Evolutionary conservation across 768 basidiomycete species (phyloP).

Genomic region (Fibroporia radiculosa): DNA sequence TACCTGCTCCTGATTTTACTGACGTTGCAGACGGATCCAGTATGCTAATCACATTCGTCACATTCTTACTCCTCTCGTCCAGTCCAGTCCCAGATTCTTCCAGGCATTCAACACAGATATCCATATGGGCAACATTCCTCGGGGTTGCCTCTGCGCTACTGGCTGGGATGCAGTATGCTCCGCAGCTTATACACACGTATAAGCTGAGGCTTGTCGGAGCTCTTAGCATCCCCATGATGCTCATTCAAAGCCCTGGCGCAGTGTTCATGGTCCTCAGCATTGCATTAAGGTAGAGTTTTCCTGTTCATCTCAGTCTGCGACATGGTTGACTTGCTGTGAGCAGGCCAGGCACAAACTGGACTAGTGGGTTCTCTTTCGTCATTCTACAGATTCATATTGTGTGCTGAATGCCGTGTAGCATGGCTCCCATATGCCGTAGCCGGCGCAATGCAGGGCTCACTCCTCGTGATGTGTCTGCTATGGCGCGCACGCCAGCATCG

Average conservation of each 20-base stretch:
- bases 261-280: constrained; percentile 82
- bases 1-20: no score
- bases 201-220: constrained; percentile 78
- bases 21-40: constrained; percentile 24
- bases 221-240: constrained; percentile 92
- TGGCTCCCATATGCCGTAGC: constrained; percentile 80
- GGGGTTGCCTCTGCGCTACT: constrained; percentile 76
- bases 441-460: constrained; percentile 73
- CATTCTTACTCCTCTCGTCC: constrained; percentile 51
- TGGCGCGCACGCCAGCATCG: constrained; percentile 77
- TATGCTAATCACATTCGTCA: constrained; percentile 47
- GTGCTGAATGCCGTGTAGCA: constrained; percentile 30
- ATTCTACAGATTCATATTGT: not conserved
- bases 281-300: constrained; percentile 45
- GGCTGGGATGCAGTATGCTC: constrained; percentile 80
- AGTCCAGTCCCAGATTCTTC: constrained; percentile 29
- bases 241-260: constrained; percentile 87
- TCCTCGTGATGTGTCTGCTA: constrained; percentile 77
- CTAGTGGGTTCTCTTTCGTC: constrained; percentile 39
- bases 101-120: constrained; percentile 31
- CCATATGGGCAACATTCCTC: constrained; percentile 77
- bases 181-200: constrained; percentile 81
- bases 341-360: constrained; percentile 81
- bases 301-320: constrained; percentile 2
- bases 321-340: not conserved